Conservation (phyloP, 805 yeast species). For the Yarrowia osloensis region DNA sequence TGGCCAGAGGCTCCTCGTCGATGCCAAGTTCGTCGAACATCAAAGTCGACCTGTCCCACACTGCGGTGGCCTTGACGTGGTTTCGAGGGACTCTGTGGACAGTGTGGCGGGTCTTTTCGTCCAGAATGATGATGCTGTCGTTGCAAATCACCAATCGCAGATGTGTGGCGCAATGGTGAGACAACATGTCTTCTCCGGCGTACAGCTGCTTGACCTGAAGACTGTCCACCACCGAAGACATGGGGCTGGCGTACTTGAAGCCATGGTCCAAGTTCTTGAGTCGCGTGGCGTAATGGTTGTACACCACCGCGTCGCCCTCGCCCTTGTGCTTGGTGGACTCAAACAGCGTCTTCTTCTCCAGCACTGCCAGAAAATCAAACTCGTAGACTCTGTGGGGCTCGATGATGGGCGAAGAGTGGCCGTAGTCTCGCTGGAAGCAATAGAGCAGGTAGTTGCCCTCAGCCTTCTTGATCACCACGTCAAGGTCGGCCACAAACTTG, state of each 20-base stretch:
- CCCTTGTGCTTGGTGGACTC: conserved; percentile 6
- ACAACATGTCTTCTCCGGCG: conserved; percentile 1
- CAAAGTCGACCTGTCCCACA: background rate
- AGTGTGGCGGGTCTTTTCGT: conserved; percentile 7
- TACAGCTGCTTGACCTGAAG: background rate
- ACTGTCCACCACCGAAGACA: background rate
- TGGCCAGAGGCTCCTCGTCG: conserved; percentile 3
- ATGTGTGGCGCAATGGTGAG: conserved; percentile 10
- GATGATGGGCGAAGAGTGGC: conserved; percentile 5
- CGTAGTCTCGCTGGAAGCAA: conserved; percentile 12
- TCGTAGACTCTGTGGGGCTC: conserved; percentile 6
- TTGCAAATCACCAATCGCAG: background rate
- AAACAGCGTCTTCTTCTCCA: conserved; percentile 9
- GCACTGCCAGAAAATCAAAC: background rate
- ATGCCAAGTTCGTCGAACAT: conserved; percentile 2
- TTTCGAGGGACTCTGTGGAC: conserved; percentile 3
- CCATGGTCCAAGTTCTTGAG: conserved; percentile 4
- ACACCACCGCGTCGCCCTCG: background rate
- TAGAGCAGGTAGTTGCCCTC: conserved; percentile 9
- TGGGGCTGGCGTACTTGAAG: background rate
- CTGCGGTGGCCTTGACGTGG: background rate
- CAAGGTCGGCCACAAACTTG: conserved; percentile 9
- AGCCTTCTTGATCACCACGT: background rate
- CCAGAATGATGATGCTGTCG: conserved; percentile 11
- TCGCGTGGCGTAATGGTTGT: background rate